Base-by-base conservation (phyloP, 2,329 filamentous ascomycete genomes). In the Cadophora luteo-olivacea region DNA sequence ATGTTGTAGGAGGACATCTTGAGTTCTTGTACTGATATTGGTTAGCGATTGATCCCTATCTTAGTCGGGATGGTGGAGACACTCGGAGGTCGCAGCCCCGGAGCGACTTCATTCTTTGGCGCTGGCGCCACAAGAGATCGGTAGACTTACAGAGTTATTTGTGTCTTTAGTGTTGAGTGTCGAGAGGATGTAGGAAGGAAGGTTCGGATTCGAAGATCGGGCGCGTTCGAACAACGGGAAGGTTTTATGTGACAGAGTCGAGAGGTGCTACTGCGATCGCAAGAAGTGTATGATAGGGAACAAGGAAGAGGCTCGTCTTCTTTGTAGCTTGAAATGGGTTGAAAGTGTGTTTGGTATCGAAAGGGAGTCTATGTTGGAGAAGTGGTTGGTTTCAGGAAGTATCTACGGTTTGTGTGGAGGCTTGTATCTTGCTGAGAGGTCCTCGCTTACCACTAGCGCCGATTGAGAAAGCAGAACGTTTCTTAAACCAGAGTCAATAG, bases 261-360 rank as follows among this genome's bases (percentile, higher is more conserved):
- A 16, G 9, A 1, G 19, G n/a, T 25, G 33, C 12, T 60, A 3
- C 12, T 14, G 36, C 19, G 33, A 41, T 41, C 33, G 57, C 24
- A 60, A 9, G 36, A 60, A 24, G 7, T n/a, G 54, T 36, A 36
- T 38, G 55, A 19, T 22, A 1, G 19, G 32, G 36, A 45, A 60
- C 33, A 60, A 60, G n/a, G 19, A 60, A 60, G 57, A 41, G 22
- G 57, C 57, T 38, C n/a, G 55, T 58, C 55, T 58, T 41, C 33
- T 60, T 45, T 60, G 57, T 45, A 14, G 14, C 1, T 1, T 22
- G 5, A 14, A n/a, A 19, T 24, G 16, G 14, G 33, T 29, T 16
- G 41, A 12, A 19, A 36, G n/a, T 29, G 25, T 29, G 22, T 29
- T 5, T 57, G 29, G 29, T 33, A 29, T 25, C 16, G 11, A 25